These are phyloP conservation scores for Phlegmacium glaucopus DNA, from an alignment of 768 basidiomycete genomes.

Conservation along the genomic window DNA sequence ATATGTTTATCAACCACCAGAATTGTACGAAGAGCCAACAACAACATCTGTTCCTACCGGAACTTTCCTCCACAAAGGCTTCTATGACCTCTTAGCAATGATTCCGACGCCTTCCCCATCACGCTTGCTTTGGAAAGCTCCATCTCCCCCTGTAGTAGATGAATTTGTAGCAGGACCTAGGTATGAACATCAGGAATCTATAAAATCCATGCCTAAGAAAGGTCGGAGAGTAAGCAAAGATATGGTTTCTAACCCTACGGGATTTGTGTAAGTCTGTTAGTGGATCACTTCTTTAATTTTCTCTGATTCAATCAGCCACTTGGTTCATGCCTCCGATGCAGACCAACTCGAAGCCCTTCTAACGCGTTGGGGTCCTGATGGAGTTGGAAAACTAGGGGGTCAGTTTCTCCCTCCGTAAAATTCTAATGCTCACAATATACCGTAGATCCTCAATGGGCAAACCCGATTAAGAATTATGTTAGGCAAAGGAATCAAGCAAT, in stretches of 20 bases:
- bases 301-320: slow-evolving; percentile 54
- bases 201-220: slow-evolving; percentile 44
- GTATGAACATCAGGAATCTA: slow-evolving; percentile 55
- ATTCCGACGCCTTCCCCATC: slow-evolving; percentile 72
- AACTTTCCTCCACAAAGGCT: slow-evolving; percentile 83
- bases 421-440: slow-evolving; percentile 20
- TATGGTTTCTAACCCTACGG: slow-evolving; percentile 82
- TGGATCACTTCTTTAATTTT: slow-evolving; percentile 13
- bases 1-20: slow-evolving; percentile 30
- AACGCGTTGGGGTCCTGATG: slow-evolving; percentile 85
- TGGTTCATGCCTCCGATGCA: slow-evolving; percentile 88
- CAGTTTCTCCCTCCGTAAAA: slow-evolving; percentile 23
- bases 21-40: slow-evolving; percentile 36
- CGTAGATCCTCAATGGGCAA: slow-evolving; percentile 87
- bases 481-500: slow-evolving; percentile 62
- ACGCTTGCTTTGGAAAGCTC: slow-evolving; percentile 54
- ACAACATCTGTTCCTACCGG: slow-evolving; percentile 58
- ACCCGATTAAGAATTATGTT: slow-evolving; percentile 80
- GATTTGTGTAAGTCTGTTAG: slow-evolving; percentile 60
- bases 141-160: slow-evolving; percentile 33
- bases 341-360: slow-evolving; percentile 87
- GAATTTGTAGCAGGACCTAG: slow-evolving; percentile 59
- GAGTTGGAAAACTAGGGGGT: slow-evolving; percentile 87
- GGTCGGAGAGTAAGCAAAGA: slow-evolving; percentile 77
- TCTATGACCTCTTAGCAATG: slow-evolving; percentile 81